These are phyloP conservation scores for Triticum timopheevii DNA, from an alignment of 176 grass and related monocot genomes.

Conservation along the genomic window DNA sequence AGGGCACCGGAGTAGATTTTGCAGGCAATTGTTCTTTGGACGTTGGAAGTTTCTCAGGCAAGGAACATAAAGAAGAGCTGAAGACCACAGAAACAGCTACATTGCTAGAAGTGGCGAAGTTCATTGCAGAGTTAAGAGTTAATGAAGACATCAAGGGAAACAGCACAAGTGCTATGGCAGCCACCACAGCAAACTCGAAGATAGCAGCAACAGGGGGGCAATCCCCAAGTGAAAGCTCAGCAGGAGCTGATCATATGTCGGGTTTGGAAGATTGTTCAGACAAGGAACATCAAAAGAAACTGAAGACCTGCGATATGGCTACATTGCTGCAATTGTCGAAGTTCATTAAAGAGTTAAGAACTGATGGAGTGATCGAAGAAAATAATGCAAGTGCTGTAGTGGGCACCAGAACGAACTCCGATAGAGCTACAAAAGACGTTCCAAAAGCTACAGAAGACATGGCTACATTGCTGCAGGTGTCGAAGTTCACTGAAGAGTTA, in stretches of 20 bases:
- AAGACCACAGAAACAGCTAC: too few relatives aligned
- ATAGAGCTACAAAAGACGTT: not conserved
- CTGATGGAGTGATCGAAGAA: not conserved
- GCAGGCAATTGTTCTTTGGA: too few relatives aligned
- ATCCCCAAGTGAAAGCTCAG: not conserved
- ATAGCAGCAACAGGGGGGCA: not conserved
- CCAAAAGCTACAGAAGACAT: too few relatives aligned
- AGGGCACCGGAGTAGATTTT: too few relatives aligned
- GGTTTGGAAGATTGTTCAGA: not conserved
- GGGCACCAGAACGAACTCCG: not conserved
- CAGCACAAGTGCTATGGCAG: not conserved
- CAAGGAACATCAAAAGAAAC: conserved; percentile 18
- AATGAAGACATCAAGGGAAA: conserved; percentile 15
- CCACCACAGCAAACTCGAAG: not conserved
- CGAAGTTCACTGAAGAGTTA: too few relatives aligned
- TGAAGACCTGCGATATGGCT: not conserved
- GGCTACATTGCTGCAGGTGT: too few relatives aligned
- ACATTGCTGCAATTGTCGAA: too few relatives aligned
- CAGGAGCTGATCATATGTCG: not conserved
- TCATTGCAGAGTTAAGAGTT: not conserved
- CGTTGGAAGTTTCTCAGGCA: too few relatives aligned
- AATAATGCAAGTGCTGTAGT: not conserved
- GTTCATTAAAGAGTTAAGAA: not conserved
- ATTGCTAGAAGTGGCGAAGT: not conserved
- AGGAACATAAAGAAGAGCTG: too few relatives aligned